Percentiles rank a stretch among this genome's conserved stretches.
Conservation (phyloP, 2,329 filamentous ascomycete species). For the Exserohilum turcica region DNA sequence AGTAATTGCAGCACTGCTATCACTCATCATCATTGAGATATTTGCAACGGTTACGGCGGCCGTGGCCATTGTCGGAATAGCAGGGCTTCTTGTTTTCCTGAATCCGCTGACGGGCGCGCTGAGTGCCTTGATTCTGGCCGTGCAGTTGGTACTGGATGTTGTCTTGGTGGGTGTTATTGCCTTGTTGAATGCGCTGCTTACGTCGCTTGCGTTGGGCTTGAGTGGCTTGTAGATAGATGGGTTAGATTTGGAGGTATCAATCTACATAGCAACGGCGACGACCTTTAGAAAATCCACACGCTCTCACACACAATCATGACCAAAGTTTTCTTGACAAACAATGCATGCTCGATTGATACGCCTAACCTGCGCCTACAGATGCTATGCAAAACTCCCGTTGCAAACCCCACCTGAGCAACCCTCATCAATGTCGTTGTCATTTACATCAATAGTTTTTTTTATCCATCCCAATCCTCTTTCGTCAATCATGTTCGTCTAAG, state of each 20-base stretch:
- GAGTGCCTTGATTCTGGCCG: slow-evolving; percentile 20
- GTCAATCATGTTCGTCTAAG: slow-evolving; percentile 6
- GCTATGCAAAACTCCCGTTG: slow-evolving; percentile 1
- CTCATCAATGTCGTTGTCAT: slow-evolving; percentile 1
- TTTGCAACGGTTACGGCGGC: slow-evolving; percentile 26
- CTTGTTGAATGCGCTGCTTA: slow-evolving; percentile 21
- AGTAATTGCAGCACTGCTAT: slow-evolving; percentile 16
- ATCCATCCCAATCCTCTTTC: neutral
- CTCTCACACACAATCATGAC: too few relatives aligned
- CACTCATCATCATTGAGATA: slow-evolving; percentile 27
- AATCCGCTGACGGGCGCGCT: slow-evolving; percentile 22
- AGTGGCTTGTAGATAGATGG: slow-evolving; percentile 9
- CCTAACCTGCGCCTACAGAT: slow-evolving; percentile 2
- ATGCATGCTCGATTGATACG: slow-evolving; percentile 4
- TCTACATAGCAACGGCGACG: too few relatives aligned
- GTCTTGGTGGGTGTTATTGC: slow-evolving; percentile 22
- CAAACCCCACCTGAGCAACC: neutral
- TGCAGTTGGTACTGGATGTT: slow-evolving; percentile 23
- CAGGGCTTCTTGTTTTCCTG: slow-evolving; percentile 18
- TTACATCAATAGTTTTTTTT: neutral
- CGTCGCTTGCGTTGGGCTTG: slow-evolving; percentile 16
- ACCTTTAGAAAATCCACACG: too few relatives aligned
- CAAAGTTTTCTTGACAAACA: too few relatives aligned
- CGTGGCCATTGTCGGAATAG: slow-evolving; percentile 22
- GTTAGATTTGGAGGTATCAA: too few relatives aligned